Percentiles rank a stretch among this genome's conserved stretches.
These are phyloP conservation scores for Kwoniella heveanensis DNA, from an alignment of 768 basidiomycete species.

Conservation along the genomic window DNA sequence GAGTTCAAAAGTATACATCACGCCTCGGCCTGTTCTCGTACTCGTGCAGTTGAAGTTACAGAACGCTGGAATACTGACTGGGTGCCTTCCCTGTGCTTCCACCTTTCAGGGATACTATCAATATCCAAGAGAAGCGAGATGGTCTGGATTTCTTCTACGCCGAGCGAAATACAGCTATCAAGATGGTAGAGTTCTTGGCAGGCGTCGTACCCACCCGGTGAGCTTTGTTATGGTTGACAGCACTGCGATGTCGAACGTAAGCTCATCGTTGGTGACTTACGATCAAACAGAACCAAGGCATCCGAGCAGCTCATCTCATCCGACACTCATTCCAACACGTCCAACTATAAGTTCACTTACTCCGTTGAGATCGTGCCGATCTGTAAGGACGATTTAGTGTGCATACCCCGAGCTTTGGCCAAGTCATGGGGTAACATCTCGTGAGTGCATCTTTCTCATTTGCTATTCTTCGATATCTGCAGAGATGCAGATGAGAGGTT, in stretches of 20 bases:
- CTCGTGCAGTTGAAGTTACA: too few relatives aligned
- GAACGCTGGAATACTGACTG: conserved; percentile 4
- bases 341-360: conserved; percentile 96
- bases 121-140: conserved; percentile 87
- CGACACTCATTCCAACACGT: conserved; percentile 87
- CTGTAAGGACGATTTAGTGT: conserved; percentile 97
- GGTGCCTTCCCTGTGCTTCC: conserved; percentile 3
- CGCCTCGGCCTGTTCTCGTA: not conserved
- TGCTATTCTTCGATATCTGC: too few relatives aligned
- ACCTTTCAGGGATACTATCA: conserved; percentile 70
- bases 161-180: conserved; percentile 83
- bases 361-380: conserved; percentile 95
- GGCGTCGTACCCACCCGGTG: conserved; percentile 86
- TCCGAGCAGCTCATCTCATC: conserved; percentile 92
- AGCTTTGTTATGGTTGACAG: too few relatives aligned
- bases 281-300: conserved; percentile 69
- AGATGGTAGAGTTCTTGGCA: conserved; percentile 92
- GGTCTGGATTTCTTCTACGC: conserved; percentile 98
- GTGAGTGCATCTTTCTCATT: too few relatives aligned
- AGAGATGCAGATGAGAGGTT: too few relatives aligned
- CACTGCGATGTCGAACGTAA: not conserved
- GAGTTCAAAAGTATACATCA: conserved; percentile 17
- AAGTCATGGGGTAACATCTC: conserved; percentile 81
- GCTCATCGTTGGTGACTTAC: not conserved
- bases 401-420: conserved; percentile 80